Conservation (phyloP, 1,284 basidiomycete genomes). For the Paramarasmius palmivorus region DNA sequence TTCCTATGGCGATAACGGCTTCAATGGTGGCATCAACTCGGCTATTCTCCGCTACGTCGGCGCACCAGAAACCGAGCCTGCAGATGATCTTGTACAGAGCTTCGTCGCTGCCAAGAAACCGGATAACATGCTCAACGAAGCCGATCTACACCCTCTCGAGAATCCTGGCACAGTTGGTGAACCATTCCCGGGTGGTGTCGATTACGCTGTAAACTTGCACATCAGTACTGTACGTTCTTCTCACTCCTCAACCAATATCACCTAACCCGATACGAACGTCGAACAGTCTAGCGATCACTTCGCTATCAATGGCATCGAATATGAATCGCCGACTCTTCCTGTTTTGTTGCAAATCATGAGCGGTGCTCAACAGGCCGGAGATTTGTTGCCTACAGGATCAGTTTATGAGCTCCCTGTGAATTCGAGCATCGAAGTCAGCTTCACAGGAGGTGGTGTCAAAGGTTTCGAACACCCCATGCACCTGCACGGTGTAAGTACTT, state of each 20-base stretch:
- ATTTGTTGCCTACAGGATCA: conserved; percentile 44
- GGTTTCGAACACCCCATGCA: conserved; percentile 24
- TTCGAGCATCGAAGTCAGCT: conserved; percentile 44
- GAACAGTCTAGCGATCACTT: conserved; percentile 20
- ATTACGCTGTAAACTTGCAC: conserved; percentile 31
- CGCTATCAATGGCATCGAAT: conserved; percentile 35
- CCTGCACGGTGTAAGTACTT: conserved; percentile 39
- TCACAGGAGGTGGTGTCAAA: conserved; percentile 33
- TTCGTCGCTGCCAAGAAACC: neutral
- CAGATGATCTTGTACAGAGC: too few species aligned
- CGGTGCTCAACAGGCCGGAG: conserved; percentile 39
- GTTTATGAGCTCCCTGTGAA: conserved; percentile 46
- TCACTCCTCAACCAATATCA: neutral
- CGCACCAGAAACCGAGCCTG: conserved; percentile 10
- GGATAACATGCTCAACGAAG: conserved; percentile 30
- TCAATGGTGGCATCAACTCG: conserved; percentile 28
- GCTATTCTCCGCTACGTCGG: conserved; percentile 38
- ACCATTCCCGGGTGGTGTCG: conserved; percentile 33
- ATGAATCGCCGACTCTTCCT: conserved; percentile 39
- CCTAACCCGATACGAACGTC: neutral
- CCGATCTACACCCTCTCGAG: conserved; percentile 25
- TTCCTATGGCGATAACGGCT: conserved; percentile 10
- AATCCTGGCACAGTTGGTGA: conserved; percentile 29
- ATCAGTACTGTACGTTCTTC: conserved; percentile 21
- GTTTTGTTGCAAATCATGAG: conserved; percentile 55